phyloP scores from a whole-genome alignment of 805 yeast genomes.

The Wickerhamomyces bovis region DNA sequence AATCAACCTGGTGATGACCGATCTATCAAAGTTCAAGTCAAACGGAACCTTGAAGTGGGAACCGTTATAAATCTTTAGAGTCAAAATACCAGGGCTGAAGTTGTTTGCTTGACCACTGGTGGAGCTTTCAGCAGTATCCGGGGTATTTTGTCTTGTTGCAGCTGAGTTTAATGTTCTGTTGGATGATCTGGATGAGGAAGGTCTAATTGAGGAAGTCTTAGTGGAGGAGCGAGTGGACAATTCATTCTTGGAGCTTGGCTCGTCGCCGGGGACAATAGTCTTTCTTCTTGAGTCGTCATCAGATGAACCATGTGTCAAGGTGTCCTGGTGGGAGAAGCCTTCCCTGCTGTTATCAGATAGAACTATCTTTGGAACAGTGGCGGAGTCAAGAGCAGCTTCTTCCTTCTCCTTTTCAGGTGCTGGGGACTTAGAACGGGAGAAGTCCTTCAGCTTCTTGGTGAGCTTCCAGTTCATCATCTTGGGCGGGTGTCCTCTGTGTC shows the following conservation, averaged over 20 bases:
- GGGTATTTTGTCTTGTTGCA: not conserved
- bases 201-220: not conserved
- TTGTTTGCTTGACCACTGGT: slow-evolving; percentile 12
- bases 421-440: slow-evolving; percentile 21
- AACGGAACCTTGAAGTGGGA: slow-evolving; percentile 65
- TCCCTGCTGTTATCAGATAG: not conserved
- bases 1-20: slow-evolving; percentile 59
- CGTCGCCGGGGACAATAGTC: slow-evolving; percentile 5
- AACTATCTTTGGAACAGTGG: not conserved
- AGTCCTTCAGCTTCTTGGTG: slow-evolving; percentile 33
- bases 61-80: slow-evolving; percentile 71
- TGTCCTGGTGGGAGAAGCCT: not conserved
- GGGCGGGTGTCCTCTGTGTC: not conserved
- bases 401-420: slow-evolving; percentile 2
- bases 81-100: slow-evolving; percentile 62
- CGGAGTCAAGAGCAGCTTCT: slow-evolving; percentile 4
- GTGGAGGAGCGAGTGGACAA: not conserved
- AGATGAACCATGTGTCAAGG: not conserved
- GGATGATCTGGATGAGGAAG: slow-evolving; percentile 2
- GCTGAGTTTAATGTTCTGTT: not conserved
- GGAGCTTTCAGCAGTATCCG: not conserved
- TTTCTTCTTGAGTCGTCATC: slow-evolving; percentile 4
- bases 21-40: slow-evolving; percentile 57
- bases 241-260: not conserved
- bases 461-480: slow-evolving; percentile 34